Conservation (phyloP, 2,329 filamentous ascomycete species). For the Dactylonectria macrodidyma region DNA sequence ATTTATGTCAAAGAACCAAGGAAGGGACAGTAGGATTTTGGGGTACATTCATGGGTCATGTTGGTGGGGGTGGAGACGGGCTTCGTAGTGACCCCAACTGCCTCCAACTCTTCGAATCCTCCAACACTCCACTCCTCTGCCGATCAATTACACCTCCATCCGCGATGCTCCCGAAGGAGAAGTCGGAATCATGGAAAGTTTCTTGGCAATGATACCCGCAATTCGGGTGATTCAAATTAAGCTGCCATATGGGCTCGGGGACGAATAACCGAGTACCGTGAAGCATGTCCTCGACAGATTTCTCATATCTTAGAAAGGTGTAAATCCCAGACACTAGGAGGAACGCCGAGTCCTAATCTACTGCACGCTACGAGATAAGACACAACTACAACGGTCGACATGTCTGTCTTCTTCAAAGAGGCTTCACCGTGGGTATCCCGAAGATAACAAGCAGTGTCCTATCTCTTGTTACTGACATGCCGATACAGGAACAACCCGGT, state of each 20-base stretch:
- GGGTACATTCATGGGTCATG: neutral
- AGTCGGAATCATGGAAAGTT: neutral
- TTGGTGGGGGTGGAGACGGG: neutral
- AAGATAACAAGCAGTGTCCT: neutral
- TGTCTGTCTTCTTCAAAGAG: slow-evolving; percentile 59
- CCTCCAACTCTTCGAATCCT: slow-evolving; percentile 1
- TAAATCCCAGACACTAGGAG: neutral
- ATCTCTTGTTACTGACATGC: neutral
- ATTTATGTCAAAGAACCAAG: neutral
- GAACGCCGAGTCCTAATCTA: neutral
- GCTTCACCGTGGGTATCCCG: slow-evolving; percentile 50
- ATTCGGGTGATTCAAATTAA: neutral
- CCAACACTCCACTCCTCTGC: neutral
- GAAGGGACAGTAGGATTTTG: neutral
- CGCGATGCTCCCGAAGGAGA: neutral
- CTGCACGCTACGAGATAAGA: slow-evolving; percentile 1
- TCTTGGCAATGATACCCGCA: neutral
- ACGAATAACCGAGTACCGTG: neutral
- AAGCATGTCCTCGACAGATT: neutral
- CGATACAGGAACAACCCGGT: slow-evolving; percentile 56
- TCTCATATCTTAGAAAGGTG: neutral
- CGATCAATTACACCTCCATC: neutral
- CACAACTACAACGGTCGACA: slow-evolving; percentile 31
- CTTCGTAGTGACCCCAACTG: neutral
- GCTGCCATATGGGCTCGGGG: neutral